Conservation (phyloP, 768 basidiomycete species). For the Tulasnella sp. region DNA sequence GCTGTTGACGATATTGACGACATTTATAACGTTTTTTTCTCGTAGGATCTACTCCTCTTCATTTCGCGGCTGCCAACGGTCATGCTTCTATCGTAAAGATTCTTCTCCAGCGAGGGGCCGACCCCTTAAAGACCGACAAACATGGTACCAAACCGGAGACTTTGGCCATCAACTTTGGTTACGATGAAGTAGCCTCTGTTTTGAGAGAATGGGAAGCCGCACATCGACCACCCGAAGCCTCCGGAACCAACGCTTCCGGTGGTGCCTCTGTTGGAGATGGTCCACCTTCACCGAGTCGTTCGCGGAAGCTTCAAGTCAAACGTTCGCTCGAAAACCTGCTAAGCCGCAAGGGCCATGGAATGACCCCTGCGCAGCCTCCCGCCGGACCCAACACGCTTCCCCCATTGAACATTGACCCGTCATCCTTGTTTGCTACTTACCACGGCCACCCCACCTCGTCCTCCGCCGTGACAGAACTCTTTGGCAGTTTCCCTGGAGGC, state of each 20-base stretch:
- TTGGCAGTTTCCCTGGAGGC: constrained; percentile 27
- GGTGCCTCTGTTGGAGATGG: background rate
- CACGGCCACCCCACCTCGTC: constrained; percentile 22
- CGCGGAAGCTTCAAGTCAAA: constrained; percentile 50
- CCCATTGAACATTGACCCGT: background rate
- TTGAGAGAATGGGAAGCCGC: constrained; percentile 51
- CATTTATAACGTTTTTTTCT: constrained; percentile 18
- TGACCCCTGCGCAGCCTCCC: constrained; percentile 25
- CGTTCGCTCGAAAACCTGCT: constrained; percentile 65
- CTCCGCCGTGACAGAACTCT: constrained; percentile 17
- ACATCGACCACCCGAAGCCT: constrained; percentile 29
- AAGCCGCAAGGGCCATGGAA: constrained; percentile 28
- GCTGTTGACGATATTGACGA: background rate
- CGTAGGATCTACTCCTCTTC: constrained; percentile 77
- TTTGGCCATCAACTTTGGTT: constrained; percentile 69
- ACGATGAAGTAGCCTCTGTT: constrained; percentile 61
- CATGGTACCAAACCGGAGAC: constrained; percentile 79
- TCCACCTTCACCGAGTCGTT: constrained; percentile 10
- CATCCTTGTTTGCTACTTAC: constrained; percentile 21
- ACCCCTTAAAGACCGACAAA: constrained; percentile 73
- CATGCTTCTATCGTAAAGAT: constrained; percentile 65
- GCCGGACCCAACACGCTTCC: constrained; percentile 17
- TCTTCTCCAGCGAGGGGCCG: constrained; percentile 75
- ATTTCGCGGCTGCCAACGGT: constrained; percentile 94
- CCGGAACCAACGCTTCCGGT: constrained; percentile 9